These are phyloP conservation scores for Choiromyces venosus DNA, from an alignment of 495 filamentous ascomycete genomes.

Conservation along the genomic window DNA sequence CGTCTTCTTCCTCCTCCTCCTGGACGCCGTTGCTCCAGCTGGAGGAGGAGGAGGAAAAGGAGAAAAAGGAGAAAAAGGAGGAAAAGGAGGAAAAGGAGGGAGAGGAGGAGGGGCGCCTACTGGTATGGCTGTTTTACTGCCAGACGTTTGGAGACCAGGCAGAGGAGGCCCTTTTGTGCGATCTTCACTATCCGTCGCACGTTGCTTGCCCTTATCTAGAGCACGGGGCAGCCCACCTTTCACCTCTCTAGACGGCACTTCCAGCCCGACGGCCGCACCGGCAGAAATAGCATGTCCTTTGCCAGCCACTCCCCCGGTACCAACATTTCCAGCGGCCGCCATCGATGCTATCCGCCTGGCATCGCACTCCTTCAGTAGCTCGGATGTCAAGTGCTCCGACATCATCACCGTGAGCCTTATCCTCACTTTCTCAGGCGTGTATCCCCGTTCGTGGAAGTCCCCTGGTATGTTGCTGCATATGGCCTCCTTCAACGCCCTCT, in stretches of 20 bases:
- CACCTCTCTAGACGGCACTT: neutral
- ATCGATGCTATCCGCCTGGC: conserved; percentile 11
- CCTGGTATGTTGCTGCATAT: conserved; percentile 17
- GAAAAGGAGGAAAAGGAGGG: too few species aligned
- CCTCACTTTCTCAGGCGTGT: conserved; percentile 23
- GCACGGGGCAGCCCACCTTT: neutral
- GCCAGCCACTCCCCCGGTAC: neutral
- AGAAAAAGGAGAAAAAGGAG: too few species aligned
- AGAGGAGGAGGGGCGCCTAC: neutral
- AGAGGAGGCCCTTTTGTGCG: neutral
- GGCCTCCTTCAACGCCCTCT: conserved; percentile 22
- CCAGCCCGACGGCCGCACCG: neutral
- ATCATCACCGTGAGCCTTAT: conserved; percentile 26
- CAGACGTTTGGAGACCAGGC: neutral
- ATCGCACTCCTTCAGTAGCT: conserved; percentile 24
- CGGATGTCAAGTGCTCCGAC: conserved; percentile 20
- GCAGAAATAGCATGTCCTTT: neutral
- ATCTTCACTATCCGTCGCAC: neutral
- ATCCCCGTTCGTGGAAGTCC: conserved; percentile 19
- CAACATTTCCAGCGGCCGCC: neutral
- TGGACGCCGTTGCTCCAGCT: neutral
- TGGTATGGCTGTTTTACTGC: neutral
- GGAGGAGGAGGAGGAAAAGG: too few species aligned
- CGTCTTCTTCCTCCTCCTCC: too few species aligned
- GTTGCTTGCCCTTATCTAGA: neutral